Evolutionary conservation across 2,329 filamentous ascomycete species (phyloP).

Genomic region (Claviceps paspali): DNA sequence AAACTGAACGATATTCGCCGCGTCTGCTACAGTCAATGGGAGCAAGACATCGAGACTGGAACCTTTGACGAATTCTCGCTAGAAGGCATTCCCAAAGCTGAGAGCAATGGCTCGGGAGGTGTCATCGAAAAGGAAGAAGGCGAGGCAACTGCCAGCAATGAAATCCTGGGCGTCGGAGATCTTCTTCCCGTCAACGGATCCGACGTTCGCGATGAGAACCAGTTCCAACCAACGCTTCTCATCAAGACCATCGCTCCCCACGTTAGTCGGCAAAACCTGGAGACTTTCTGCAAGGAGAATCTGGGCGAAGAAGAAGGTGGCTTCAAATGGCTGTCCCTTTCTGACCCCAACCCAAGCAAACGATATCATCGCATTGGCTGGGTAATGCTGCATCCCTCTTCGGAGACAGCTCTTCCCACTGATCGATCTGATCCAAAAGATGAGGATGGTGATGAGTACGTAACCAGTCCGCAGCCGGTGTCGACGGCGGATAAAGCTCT

Average conservation of each 20-base stretch:
- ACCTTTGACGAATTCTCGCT: conserved; percentile 89
- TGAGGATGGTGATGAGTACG: conserved; percentile 44
- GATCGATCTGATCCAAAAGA: conserved; percentile 64
- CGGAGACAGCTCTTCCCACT: conserved; percentile 47
- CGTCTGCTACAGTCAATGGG: conserved; percentile 72
- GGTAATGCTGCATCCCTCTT: conserved; percentile 82
- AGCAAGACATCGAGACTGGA: conserved; percentile 69
- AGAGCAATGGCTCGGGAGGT: conserved; percentile 74
- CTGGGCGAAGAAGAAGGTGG: conserved; percentile 81
- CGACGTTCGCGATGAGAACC: conserved; percentile 77
- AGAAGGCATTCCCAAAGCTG: conserved; percentile 85
- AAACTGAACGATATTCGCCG: conserved; percentile 70
- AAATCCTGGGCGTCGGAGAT: conserved; percentile 85
- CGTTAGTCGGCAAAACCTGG: conserved; percentile 83
- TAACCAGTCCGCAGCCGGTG: conserved; percentile 34
- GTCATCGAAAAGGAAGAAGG: conserved; percentile 90
- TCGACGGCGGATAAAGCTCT: conserved; percentile 72
- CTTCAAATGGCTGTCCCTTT: conserved; percentile 90
- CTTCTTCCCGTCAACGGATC: conserved; percentile 70
- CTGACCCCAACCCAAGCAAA: conserved; percentile 92
- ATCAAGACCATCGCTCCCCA: conserved; percentile 98
- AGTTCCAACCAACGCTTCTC: conserved; percentile 78
- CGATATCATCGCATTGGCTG: conserved; percentile 95
- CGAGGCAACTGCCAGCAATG: conserved; percentile 78
- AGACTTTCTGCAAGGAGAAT: conserved; percentile 88